Percentiles rank a stretch among this genome's conserved stretches.
phyloP scores from a whole-genome alignment of 148 eudicot species.

The Suaeda aralocaspica region DNA sequence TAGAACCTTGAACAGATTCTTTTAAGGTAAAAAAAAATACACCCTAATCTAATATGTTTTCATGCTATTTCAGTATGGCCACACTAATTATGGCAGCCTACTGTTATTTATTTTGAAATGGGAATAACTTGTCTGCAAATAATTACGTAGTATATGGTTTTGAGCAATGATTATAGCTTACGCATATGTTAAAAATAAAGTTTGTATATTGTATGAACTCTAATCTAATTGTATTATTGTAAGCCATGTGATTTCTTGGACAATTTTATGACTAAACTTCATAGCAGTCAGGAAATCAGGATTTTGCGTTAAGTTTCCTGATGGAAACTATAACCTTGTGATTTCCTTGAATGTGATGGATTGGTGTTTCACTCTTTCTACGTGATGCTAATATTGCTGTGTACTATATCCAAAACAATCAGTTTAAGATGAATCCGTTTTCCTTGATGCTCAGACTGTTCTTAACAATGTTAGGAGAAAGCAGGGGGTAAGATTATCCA shows the following conservation, averaged over 20 bases:
- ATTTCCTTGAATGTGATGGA: not conserved
- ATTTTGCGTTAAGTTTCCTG: not conserved
- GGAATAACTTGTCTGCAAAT: not conserved
- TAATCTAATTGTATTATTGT: not conserved
- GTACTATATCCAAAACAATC: not conserved
- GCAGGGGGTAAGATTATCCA: conserved; percentile 88
- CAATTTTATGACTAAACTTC: not conserved
- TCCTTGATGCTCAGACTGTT: conserved; percentile 20
- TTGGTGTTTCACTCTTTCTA: not conserved
- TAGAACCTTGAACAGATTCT: too few species aligned
- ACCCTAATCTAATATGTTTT: not conserved
- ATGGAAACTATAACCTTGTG: not conserved
- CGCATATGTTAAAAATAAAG: not conserved
- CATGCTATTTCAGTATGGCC: not conserved
- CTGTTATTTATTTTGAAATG: not conserved
- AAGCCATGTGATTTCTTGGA: not conserved
- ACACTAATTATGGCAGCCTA: not conserved
- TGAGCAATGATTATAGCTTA: not conserved
- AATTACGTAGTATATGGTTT: not conserved
- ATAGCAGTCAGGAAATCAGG: not conserved
- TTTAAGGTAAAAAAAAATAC: too few species aligned
- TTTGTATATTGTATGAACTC: not conserved
- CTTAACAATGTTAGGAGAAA: conserved; percentile 57
- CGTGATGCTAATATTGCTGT: not conserved
- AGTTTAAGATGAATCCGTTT: conserved; percentile 1